Conservation (phyloP, 2,329 filamentous ascomycete genomes). For the Epichloe sibirici region DNA sequence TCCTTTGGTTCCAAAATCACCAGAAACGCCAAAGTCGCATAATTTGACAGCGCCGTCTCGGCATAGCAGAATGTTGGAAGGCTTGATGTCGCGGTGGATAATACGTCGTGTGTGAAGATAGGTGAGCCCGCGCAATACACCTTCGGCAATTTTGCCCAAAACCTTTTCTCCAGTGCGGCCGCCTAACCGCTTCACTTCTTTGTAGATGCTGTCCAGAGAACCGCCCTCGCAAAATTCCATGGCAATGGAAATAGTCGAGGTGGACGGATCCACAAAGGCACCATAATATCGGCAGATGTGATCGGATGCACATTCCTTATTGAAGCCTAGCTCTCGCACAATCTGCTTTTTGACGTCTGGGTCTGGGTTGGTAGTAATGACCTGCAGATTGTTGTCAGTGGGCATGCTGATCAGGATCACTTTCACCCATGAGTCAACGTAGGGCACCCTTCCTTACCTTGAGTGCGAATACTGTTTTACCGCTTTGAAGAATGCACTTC, state of each 20-base stretch:
- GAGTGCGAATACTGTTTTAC: conserved; percentile 88
- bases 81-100: conserved; percentile 98
- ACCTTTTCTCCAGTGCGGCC: conserved; percentile 96
- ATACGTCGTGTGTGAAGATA: conserved; percentile 95
- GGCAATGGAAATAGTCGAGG: conserved; percentile 91
- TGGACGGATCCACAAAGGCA: conserved; percentile 91
- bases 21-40: conserved; percentile 95
- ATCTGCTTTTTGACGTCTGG: conserved; percentile 98
- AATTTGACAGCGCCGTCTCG: conserved; percentile 90
- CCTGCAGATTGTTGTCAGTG: conserved; percentile 36
- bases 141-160: conserved; percentile 90
- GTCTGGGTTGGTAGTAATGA: conserved; percentile 96
- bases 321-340: conserved; percentile 89
- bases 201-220: conserved; percentile 91
- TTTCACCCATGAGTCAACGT: not conserved
- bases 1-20: conserved; percentile 95
- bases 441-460: conserved; percentile 50
- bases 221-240: conserved; percentile 99
- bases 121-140: conserved; percentile 82
- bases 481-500: conserved; percentile 74
- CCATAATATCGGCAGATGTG: conserved; percentile 98
- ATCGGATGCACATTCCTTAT: conserved; percentile 90
- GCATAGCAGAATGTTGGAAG: conserved; percentile 89
- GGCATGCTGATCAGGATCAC: conserved; percentile 3
- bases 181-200: conserved; percentile 89